phyloP scores from a whole-genome alignment of 345 rosid species.

The Durio zibethinus region DNA sequence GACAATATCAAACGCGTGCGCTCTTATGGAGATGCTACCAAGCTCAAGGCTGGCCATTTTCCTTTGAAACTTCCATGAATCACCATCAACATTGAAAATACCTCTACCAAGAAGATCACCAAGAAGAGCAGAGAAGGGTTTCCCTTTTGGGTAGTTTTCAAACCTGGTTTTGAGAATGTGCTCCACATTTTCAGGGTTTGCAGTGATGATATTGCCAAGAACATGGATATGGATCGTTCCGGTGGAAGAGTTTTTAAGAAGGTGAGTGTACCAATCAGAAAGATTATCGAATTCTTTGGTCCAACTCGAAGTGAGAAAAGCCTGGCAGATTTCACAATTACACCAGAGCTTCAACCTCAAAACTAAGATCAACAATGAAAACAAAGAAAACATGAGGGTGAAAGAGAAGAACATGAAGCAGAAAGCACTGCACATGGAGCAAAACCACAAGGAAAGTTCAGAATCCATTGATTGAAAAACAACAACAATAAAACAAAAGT shows the following conservation, averaged over 20 bases:
- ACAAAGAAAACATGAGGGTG: slow-evolving; percentile 26
- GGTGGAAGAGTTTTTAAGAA: slow-evolving; percentile 38
- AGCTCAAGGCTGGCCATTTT: slow-evolving; percentile 67
- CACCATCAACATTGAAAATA: slow-evolving; percentile 69
- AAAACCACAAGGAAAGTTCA: slow-evolving; percentile 12
- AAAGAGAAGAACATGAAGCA: slow-evolving; percentile 34
- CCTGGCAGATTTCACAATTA: slow-evolving; percentile 34
- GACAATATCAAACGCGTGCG: slow-evolving; percentile 42
- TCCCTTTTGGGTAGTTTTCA: slow-evolving; percentile 69
- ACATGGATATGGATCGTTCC: slow-evolving; percentile 45
- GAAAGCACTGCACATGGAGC: slow-evolving; percentile 12
- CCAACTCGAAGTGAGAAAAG: slow-evolving; percentile 35
- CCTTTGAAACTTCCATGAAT: slow-evolving; percentile 59
- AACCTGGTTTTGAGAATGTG: slow-evolving; percentile 58
- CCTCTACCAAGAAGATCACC: slow-evolving; percentile 67
- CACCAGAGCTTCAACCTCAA: slow-evolving; percentile 36
- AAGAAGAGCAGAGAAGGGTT: slow-evolving; percentile 46
- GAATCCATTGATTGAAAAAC: slow-evolving; percentile 14
- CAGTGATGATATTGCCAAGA: slow-evolving; percentile 47
- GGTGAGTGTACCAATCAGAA: slow-evolving; percentile 47
- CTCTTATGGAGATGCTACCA: slow-evolving; percentile 42
- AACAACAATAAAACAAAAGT: background rate
- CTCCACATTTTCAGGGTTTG: slow-evolving; percentile 53
- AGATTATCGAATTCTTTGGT: slow-evolving; percentile 36
- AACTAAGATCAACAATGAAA: slow-evolving; percentile 32